These are phyloP conservation scores for Metschnikowia drakensbergensis DNA, from an alignment of 805 yeast genomes.

Conservation along the genomic window DNA sequence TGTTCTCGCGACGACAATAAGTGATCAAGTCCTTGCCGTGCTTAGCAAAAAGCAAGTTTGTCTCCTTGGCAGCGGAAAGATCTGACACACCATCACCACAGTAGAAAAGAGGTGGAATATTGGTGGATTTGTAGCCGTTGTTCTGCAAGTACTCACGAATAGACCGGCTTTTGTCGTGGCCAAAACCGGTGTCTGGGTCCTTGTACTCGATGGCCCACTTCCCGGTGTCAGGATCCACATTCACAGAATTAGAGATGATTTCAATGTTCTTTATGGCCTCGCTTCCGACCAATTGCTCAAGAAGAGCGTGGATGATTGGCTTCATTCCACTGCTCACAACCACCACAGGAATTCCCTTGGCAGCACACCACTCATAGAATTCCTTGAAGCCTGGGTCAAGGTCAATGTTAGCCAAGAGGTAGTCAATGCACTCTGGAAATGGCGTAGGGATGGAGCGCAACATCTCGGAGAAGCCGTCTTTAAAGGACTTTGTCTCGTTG, in stretches of 20 bases:
- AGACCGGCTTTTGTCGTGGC: constrained; percentile 90
- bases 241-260: constrained; percentile 78
- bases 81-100: constrained; percentile 99
- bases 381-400: constrained; percentile 88
- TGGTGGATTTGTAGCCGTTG: constrained; percentile 27
- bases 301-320: constrained; percentile 79
- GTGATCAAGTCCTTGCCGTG: constrained; percentile 85
- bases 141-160: constrained; percentile 49
- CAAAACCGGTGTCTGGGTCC: constrained; percentile 78
- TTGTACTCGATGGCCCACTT: constrained; percentile 83
- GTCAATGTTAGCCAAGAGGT: constrained; percentile 57
- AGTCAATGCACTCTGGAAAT: constrained; percentile 76
- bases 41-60: constrained; percentile 90
- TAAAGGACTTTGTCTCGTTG: constrained; percentile 60
- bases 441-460: constrained; percentile 73
- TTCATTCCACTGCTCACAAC: constrained; percentile 93
- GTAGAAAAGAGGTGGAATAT: constrained; percentile 68
- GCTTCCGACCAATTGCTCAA: constrained; percentile 70
- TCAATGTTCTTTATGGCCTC: constrained; percentile 69
- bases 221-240: constrained; percentile 46
- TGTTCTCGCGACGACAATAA: constrained; percentile 73
- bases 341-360: constrained; percentile 71
- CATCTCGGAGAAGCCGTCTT: constrained; percentile 85
- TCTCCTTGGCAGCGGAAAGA: constrained; percentile 90
- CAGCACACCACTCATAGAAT: constrained; percentile 75